Evolutionary conservation across 208 protist species (phyloP).

Genomic region (Wallacemonas rigidus): DNA sequence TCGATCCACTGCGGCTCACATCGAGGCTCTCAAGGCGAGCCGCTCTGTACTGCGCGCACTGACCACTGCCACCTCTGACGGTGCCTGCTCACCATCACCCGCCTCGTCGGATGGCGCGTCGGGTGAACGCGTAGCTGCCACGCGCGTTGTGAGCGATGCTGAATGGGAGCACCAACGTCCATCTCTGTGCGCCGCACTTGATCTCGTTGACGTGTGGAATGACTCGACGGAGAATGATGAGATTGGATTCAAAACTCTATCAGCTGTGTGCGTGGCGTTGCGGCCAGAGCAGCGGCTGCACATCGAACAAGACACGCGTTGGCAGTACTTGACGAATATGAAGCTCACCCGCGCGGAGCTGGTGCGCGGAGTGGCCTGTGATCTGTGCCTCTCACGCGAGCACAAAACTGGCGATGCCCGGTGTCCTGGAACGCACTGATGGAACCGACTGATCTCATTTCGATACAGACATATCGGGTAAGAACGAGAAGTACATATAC

Average conservation of each 20-base stretch:
- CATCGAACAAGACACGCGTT: slow-evolving; percentile 64
- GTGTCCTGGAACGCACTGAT: not conserved
- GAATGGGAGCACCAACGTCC: slow-evolving; percentile 22
- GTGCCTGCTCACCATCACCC: not conserved
- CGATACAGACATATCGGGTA: too few species aligned
- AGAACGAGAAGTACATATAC: too few species aligned
- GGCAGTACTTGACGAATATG: slow-evolving; percentile 68
- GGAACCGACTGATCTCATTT: not conserved
- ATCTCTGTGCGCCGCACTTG: slow-evolving; percentile 48
- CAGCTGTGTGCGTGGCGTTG: slow-evolving; percentile 51
- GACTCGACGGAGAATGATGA: slow-evolving; percentile 72
- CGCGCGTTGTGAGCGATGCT: not conserved
- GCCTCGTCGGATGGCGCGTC: not conserved
- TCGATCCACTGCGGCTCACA: not conserved
- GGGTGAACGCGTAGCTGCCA: not conserved
- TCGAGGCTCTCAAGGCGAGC: not conserved
- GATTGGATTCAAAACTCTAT: slow-evolving; percentile 61
- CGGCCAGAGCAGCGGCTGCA: slow-evolving; percentile 48
- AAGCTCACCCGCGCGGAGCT: slow-evolving; percentile 61
- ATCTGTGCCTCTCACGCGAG: slow-evolving; percentile 20
- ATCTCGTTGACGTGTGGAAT: slow-evolving; percentile 70
- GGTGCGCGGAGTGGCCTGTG: slow-evolving; percentile 48
- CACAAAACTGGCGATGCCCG: not conserved
- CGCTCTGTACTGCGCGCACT: not conserved
- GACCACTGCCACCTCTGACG: not conserved